Conservation (phyloP, 768 basidiomycete genomes). For the Suillus cothurnatus region DNA sequence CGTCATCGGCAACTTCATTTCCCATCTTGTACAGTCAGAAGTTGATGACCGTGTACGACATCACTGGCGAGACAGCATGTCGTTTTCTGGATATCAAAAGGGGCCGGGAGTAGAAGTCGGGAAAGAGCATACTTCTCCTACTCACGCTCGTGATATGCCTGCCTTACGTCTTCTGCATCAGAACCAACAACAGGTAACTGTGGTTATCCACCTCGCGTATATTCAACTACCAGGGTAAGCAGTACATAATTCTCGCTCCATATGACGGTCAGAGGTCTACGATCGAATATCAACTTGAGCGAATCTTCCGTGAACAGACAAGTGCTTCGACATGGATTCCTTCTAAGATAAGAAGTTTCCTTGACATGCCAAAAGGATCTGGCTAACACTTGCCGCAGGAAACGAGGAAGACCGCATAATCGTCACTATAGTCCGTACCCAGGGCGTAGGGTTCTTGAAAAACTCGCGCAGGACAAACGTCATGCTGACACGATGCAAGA, state of each 20-base stretch:
- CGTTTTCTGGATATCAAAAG: slow-evolving; percentile 40
- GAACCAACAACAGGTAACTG: slow-evolving; percentile 55
- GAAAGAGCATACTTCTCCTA: slow-evolving; percentile 28
- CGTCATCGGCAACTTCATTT: slow-evolving; percentile 72
- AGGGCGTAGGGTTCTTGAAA: slow-evolving; percentile 61
- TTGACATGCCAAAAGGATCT: slow-evolving; percentile 2
- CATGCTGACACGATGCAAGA: slow-evolving; percentile 78
- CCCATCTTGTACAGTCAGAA: slow-evolving; percentile 56
- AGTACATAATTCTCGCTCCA: slow-evolving; percentile 73
- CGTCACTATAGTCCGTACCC: slow-evolving; percentile 65
- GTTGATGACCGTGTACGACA: slow-evolving; percentile 58
- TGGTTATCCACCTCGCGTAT: slow-evolving; percentile 40
- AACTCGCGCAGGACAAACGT: slow-evolving; percentile 75
- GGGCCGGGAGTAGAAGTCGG: slow-evolving; percentile 30
- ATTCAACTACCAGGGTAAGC: slow-evolving; percentile 45
- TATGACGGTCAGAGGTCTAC: slow-evolving; percentile 68
- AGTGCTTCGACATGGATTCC: slow-evolving; percentile 52
- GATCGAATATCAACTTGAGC: slow-evolving; percentile 55
- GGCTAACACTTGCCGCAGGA: slow-evolving; percentile 44
- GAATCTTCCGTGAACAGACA: slow-evolving; percentile 59
- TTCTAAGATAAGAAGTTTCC: slow-evolving; percentile 33
- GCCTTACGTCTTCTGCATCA: slow-evolving; percentile 25
- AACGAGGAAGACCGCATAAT: slow-evolving; percentile 81
- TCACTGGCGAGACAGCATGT: slow-evolving; percentile 36
- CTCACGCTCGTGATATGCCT: background rate